Evolutionary conservation across 2,329 filamentous ascomycete genomes (phyloP).

Genomic region (Hawksworthiomyces lignivorus): DNA sequence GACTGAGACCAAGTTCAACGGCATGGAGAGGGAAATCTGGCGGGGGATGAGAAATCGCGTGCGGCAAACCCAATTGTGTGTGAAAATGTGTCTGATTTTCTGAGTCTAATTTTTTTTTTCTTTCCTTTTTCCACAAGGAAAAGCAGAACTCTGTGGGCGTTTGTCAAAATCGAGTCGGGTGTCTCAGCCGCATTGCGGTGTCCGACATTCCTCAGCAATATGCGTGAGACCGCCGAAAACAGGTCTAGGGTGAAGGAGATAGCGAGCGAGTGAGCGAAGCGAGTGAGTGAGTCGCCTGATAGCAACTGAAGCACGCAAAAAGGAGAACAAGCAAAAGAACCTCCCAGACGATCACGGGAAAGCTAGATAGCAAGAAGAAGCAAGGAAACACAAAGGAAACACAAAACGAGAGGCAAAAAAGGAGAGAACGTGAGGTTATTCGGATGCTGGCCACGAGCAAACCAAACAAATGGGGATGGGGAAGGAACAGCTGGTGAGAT

Average conservation of each 20-base stretch:
- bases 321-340: too few species aligned
- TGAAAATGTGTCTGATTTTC: too few species aligned
- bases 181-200: constrained; percentile 12
- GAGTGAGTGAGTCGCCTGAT: too few species aligned
- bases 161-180: constrained; percentile 10
- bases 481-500: too few species aligned
- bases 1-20: too few species aligned
- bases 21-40: too few species aligned
- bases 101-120: constrained; percentile 2
- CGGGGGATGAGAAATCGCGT: too few species aligned
- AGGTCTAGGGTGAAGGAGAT: neutral
- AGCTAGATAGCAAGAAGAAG: neutral
- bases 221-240: constrained; percentile 11
- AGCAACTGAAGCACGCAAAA: too few species aligned
- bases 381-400: neutral
- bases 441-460: constrained; percentile 3
- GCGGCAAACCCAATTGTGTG: too few species aligned
- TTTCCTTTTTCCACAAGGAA: neutral
- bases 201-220: constrained; percentile 1
- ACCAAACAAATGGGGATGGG: constrained; percentile 1
- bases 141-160: too few species aligned
- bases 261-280: neutral
- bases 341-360: too few species aligned
- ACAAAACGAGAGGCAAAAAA: neutral
- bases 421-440: constrained; percentile 10